A percentile compares a stretch with the other conserved stretches of the same genome.
Conservation (phyloP, 1,139 yeast species). For the Scheffersomyces stambukii region DNA sequence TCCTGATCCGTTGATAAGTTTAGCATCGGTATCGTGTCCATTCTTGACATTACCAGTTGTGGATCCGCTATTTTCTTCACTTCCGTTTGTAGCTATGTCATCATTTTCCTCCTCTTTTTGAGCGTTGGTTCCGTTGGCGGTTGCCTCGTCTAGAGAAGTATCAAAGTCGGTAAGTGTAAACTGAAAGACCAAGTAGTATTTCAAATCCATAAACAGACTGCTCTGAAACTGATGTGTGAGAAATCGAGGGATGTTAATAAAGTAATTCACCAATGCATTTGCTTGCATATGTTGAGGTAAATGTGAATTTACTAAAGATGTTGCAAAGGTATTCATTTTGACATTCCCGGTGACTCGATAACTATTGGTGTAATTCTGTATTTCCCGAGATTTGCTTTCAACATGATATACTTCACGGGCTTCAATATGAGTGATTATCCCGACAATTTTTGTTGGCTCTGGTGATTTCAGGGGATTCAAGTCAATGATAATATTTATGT, state of each 20-base stretch:
- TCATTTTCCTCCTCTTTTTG: constrained; percentile 4
- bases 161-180: constrained; percentile 30
- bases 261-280: constrained; percentile 19
- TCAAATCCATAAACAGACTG: constrained; percentile 32
- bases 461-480: constrained; percentile 15
- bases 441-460: constrained; percentile 24
- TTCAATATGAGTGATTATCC: constrained; percentile 33
- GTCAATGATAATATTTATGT: constrained; percentile 35
- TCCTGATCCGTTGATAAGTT: constrained; percentile 3
- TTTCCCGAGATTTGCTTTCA: constrained; percentile 8
- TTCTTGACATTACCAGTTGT: background rate
- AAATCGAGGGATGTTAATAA: constrained; percentile 28
- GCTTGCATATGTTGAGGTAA: constrained; percentile 9
- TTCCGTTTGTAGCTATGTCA: background rate
- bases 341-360: constrained; percentile 35
- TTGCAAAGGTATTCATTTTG: constrained; percentile 33
- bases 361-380: constrained; percentile 19
- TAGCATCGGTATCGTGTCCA: background rate
- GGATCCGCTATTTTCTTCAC: constrained; percentile 1
- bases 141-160: constrained; percentile 3
- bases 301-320: constrained; percentile 20
- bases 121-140: no score
- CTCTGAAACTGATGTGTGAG: constrained; percentile 38
- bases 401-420: constrained; percentile 37
- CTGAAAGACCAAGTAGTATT: constrained; percentile 35